Evolutionary conservation across 2,329 filamentous ascomycete species (phyloP).

Genomic region (Cladosporium sp.): DNA sequence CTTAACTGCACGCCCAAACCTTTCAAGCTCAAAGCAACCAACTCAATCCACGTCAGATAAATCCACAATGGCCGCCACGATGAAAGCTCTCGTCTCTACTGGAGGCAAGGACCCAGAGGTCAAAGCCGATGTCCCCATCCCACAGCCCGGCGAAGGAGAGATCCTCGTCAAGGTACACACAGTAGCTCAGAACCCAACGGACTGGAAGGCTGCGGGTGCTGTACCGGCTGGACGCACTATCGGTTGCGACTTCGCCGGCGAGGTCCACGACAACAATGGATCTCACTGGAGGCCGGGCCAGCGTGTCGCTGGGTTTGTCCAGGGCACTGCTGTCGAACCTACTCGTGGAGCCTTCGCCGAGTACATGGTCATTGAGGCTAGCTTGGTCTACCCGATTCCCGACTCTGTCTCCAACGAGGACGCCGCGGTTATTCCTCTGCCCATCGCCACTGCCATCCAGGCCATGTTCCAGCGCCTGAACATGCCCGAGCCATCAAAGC

Average conservation of each 20-base stretch:
- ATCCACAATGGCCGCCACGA: conserved; percentile 14
- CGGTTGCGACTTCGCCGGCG: conserved; percentile 37
- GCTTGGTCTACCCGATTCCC: conserved; percentile 41
- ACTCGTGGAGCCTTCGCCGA: conserved; percentile 30
- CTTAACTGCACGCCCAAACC: background rate
- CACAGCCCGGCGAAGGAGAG: conserved; percentile 30
- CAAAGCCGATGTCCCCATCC: conserved; percentile 28
- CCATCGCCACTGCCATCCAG: conserved; percentile 44
- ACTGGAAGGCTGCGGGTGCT: conserved; percentile 27
- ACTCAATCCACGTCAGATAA: background rate
- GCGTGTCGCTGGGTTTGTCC: conserved; percentile 20
- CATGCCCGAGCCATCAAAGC: conserved; percentile 48
- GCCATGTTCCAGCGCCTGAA: conserved; percentile 48
- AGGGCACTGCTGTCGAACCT: conserved; percentile 19
- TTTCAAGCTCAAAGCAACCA: background rate
- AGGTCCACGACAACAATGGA: conserved; percentile 29
- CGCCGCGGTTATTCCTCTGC: conserved; percentile 44
- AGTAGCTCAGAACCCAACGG: conserved; percentile 35
- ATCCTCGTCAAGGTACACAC: conserved; percentile 33
- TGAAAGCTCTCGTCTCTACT: conserved; percentile 20
- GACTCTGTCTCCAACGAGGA: conserved; percentile 38
- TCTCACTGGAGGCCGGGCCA: conserved; percentile 17
- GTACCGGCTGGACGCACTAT: conserved; percentile 26
- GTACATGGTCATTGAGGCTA: conserved; percentile 35
- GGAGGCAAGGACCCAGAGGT: conserved; percentile 22